Conservation (phyloP, 2,329 filamentous ascomycete species). For the Seiridium cupressi region DNA sequence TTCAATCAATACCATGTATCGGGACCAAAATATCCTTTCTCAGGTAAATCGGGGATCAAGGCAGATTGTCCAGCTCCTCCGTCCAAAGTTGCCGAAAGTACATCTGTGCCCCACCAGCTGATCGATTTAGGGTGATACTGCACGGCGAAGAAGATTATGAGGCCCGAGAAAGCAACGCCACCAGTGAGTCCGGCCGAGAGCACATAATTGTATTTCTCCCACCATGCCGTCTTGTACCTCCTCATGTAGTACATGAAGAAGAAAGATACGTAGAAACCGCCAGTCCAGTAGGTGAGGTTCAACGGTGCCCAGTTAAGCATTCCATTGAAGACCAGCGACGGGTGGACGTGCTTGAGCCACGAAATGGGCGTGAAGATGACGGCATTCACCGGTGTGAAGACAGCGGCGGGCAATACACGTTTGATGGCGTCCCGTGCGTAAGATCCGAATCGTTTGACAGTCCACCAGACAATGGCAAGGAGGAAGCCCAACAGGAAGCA, state of each 20-base stretch:
- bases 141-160: constrained; percentile 53
- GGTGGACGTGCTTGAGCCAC: constrained; percentile 33
- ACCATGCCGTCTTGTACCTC: constrained; percentile 42
- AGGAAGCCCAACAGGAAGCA: background rate
- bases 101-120: constrained; percentile 27
- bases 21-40: background rate
- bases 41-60: background rate
- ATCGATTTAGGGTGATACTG: constrained; percentile 41
- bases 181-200: constrained; percentile 49
- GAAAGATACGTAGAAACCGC: constrained; percentile 7
- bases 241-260: background rate
- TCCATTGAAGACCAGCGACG: constrained; percentile 45
- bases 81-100: background rate
- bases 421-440: background rate
- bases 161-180: constrained; percentile 47
- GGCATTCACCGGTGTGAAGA: background rate
- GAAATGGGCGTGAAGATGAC: background rate
- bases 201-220: constrained; percentile 55
- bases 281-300: constrained; percentile 44
- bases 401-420: background rate
- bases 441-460: background rate
- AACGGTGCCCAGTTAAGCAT: constrained; percentile 47
- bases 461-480: background rate
- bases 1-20: background rate
- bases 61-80: background rate